Percentiles rank a stretch among this genome's conserved stretches.
Evolutionary conservation across 352 stramenopile species (phyloP).

Genomic region (Phytophthora citrophthora): DNA sequence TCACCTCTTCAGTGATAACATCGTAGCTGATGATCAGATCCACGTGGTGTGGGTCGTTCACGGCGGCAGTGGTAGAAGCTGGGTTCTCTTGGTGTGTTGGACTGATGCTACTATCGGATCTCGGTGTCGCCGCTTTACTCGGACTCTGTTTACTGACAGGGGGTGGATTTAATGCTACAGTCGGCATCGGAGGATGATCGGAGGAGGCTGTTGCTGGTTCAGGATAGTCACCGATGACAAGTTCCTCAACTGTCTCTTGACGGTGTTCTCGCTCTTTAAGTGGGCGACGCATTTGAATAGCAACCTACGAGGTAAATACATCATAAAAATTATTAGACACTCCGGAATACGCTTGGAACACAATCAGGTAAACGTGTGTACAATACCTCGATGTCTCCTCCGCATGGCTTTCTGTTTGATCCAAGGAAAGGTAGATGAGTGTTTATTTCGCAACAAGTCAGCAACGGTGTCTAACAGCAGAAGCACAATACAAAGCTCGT

Average conservation of each 20-base stretch:
- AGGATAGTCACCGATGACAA: conserved; percentile 67
- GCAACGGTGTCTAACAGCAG: conserved; percentile 47
- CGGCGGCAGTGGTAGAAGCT: neutral
- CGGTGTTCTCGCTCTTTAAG: conserved; percentile 70
- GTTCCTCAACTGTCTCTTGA: conserved; percentile 46
- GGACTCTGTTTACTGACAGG: neutral
- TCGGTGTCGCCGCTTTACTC: neutral
- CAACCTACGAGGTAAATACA: conserved; percentile 44
- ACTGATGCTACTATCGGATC: neutral
- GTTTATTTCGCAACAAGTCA: conserved; percentile 57
- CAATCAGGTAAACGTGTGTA: too few relatives aligned
- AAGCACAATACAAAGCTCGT: neutral
- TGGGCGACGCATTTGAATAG: conserved; percentile 59
- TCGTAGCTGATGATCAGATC: conserved; percentile 88
- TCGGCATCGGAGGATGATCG: conserved; percentile 20
- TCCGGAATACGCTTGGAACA: too few relatives aligned
- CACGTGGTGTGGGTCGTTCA: conserved; percentile 61
- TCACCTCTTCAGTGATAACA: conserved; percentile 86
- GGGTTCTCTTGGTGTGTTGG: conserved; percentile 2
- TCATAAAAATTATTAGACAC: conserved; percentile 3
- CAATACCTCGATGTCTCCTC: conserved; percentile 68
- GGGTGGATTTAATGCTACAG: conserved; percentile 12
- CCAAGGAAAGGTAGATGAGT: conserved; percentile 69
- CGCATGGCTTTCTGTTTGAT: conserved; percentile 68
- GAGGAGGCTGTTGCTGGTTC: conserved; percentile 17